Evolutionary conservation across 2,329 filamentous ascomycete genomes (phyloP).

Genomic region (Fusarium graminum): DNA sequence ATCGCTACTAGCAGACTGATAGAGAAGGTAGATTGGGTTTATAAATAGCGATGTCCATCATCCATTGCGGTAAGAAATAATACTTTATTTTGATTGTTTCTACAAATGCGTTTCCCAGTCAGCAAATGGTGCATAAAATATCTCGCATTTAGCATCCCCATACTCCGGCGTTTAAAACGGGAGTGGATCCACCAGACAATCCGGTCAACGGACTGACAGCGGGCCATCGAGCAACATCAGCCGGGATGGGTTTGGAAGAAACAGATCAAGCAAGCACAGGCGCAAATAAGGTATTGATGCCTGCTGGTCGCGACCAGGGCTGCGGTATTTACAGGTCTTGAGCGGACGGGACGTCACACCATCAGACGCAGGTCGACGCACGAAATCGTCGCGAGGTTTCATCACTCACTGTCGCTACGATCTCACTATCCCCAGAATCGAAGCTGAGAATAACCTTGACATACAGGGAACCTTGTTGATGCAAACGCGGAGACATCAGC

Average conservation of each 20-base stretch:
- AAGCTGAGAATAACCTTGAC: constrained; percentile 5
- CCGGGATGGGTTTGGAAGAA: constrained; percentile 23
- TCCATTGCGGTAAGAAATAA: neutral
- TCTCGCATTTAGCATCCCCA: constrained; percentile 6
- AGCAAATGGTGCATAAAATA: constrained; percentile 10
- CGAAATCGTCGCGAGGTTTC: constrained; percentile 34
- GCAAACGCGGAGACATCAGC: constrained; percentile 18
- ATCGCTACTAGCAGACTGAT: neutral
- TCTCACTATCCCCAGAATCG: constrained; percentile 11
- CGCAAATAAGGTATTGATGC: constrained; percentile 23
- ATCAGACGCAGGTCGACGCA: constrained; percentile 18
- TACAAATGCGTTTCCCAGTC: neutral
- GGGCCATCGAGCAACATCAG: constrained; percentile 6
- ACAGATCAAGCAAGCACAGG: constrained; percentile 16
- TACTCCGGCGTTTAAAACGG: constrained; percentile 25
- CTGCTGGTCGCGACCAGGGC: constrained; percentile 9
- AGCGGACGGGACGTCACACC: constrained; percentile 14
- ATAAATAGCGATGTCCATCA: constrained; percentile 3
- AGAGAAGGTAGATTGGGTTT: neutral
- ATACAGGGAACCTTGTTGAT: constrained; percentile 14
- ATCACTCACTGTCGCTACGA: constrained; percentile 11
- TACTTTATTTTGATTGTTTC: neutral
- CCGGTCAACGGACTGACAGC: constrained; percentile 12
- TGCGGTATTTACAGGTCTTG: constrained; percentile 25
- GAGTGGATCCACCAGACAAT: constrained; percentile 12